Conservation (phyloP, 257 asterid species). For the Nicotiana otophora region DNA sequence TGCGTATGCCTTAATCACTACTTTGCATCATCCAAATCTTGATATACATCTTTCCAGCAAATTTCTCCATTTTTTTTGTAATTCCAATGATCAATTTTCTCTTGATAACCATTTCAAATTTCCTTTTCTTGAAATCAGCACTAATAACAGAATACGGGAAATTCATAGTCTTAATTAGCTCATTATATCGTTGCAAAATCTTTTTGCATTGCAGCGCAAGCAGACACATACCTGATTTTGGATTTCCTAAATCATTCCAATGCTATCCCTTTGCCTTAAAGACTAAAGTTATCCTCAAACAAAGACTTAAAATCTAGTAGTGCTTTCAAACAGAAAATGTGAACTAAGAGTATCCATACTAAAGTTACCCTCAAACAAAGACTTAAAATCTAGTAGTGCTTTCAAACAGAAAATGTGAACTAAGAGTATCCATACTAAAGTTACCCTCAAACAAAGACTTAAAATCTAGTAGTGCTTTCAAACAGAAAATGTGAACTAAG, state of each 20-base stretch:
- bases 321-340: not conserved
- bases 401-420: not conserved
- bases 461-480: not conserved
- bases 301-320: not conserved
- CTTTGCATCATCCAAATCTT: not conserved
- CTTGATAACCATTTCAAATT: not conserved
- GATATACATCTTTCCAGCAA: not conserved
- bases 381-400: not conserved
- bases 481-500: not conserved
- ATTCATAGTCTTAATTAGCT: not conserved
- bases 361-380: not conserved
- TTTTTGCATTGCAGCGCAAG: not conserved
- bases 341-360: not conserved
- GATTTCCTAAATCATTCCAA: not conserved
- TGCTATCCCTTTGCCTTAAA: not conserved
- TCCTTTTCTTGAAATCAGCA: not conserved
- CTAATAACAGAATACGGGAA: not conserved
- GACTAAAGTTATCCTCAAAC: not conserved
- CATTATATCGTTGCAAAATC: not conserved
- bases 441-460: not conserved
- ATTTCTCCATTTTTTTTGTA: not conserved
- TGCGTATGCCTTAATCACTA: not conserved
- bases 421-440: not conserved
- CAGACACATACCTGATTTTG: not conserved
- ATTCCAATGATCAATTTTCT: not conserved